Percentiles rank a stretch among this genome's conserved stretches.
phyloP scores from a whole-genome alignment of 306 rosid genomes.

The Trifolium pratense region DNA sequence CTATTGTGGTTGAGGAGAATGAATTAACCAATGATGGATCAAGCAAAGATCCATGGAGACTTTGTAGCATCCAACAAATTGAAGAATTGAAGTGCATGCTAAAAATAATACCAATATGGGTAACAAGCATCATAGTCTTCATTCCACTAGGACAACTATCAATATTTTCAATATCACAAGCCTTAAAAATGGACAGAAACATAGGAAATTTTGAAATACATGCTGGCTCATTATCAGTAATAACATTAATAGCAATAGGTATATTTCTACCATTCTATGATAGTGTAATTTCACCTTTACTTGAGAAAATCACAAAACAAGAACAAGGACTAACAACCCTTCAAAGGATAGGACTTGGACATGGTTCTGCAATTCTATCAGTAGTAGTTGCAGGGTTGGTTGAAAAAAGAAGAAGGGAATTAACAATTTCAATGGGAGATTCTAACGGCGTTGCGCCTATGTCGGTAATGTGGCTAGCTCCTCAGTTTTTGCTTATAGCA shows the following conservation, averaged over 20 bases:
- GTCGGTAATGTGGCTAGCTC: constrained; percentile 61
- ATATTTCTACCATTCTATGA: constrained; percentile 48
- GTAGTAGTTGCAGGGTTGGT: constrained; percentile 39
- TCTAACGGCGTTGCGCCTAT: constrained; percentile 41
- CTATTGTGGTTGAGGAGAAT: constrained; percentile 36
- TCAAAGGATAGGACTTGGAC: constrained; percentile 47
- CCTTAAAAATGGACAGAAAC: constrained; percentile 50
- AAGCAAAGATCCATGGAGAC: constrained; percentile 49
- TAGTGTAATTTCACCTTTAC: background rate
- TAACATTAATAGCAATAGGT: constrained; percentile 36
- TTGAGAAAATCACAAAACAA: constrained; percentile 44
- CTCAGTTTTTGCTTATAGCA: constrained; percentile 46
- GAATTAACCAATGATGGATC: constrained; percentile 51
- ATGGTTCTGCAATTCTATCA: constrained; percentile 26
- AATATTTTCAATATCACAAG: constrained; percentile 59
- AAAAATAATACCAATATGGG: constrained; percentile 55
- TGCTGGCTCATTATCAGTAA: constrained; percentile 39
- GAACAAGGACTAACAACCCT: constrained; percentile 48
- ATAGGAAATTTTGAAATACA: constrained; percentile 41
- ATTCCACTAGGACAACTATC: constrained; percentile 47
- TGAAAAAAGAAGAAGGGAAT: constrained; percentile 35
- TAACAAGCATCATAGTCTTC: constrained; percentile 43
- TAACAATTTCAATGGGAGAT: background rate
- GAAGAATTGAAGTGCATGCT: constrained; percentile 56
- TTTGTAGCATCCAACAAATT: constrained; percentile 62